Conservation (phyloP, 371 early-diverging fungal genomes). For the Mortierella sp. region DNA sequence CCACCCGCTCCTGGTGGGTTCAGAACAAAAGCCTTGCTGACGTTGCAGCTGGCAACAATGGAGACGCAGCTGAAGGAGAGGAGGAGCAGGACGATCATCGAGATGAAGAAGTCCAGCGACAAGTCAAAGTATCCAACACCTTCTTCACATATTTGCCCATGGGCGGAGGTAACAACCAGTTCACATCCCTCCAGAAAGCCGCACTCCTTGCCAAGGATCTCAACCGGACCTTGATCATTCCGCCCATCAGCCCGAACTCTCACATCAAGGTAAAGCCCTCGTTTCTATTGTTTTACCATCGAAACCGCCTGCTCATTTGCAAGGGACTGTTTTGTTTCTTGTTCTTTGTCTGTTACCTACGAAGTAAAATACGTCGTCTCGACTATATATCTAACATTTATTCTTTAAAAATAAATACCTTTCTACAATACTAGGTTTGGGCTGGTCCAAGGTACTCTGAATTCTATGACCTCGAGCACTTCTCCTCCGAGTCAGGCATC, state of each 20-base stretch:
- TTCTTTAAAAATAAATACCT: too few species aligned
- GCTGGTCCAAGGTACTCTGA: conserved; percentile 39
- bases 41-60: neutral
- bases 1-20: conserved; percentile 19
- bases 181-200: conserved; percentile 39
- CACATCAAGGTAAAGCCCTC: conserved; percentile 42
- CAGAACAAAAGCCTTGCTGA: neutral
- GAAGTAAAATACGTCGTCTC: neutral
- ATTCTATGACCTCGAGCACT: conserved; percentile 36
- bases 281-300: neutral
- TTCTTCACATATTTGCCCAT: conserved; percentile 44
- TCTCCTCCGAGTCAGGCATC: conserved; percentile 26
- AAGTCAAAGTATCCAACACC: conserved; percentile 4
- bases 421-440: too few species aligned
- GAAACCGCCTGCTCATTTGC: neutral
- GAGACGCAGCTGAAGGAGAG: too few species aligned
- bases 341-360: neutral
- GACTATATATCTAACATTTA: neutral
- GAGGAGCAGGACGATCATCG: neutral
- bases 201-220: conserved; percentile 46
- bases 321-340: neutral
- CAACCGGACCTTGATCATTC: conserved; percentile 37
- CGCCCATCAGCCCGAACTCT: conserved; percentile 45
- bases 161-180: conserved; percentile 53
- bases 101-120: too few species aligned